A percentile compares a stretch with the other conserved stretches of the same genome.
These are phyloP conservation scores for Diaporthe vexans DNA, from an alignment of 2,329 filamentous ascomycete species.

Conservation along the genomic window DNA sequence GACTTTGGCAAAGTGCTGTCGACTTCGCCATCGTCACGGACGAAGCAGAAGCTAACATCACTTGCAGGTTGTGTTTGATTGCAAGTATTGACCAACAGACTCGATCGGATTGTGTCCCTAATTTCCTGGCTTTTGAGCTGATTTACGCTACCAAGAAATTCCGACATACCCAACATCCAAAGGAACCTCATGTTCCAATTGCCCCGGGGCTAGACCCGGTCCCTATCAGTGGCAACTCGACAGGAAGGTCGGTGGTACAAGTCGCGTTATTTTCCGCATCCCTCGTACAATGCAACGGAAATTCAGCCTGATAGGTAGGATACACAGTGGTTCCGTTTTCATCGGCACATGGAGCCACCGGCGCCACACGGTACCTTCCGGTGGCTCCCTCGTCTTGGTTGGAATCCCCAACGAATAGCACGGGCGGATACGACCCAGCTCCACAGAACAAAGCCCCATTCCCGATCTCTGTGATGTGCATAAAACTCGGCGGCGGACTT, in stretches of 20 bases:
- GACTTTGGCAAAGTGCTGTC: too few species aligned
- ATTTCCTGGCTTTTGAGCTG: too few species aligned
- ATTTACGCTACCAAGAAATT: too few species aligned
- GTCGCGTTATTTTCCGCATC: conserved; percentile 24
- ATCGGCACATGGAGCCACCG: not conserved
- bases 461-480: conserved; percentile 29
- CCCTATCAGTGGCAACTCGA: conserved; percentile 14
- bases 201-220: not conserved
- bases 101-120: too few species aligned
- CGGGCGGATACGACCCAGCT: conserved; percentile 23
- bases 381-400: conserved; percentile 12
- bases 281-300: conserved; percentile 21
- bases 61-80: too few species aligned
- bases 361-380: conserved; percentile 2
- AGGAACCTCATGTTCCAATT: not conserved
- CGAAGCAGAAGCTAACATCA: too few species aligned
- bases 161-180: not conserved
- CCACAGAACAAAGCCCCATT: conserved; percentile 33
- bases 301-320: conserved; percentile 3
- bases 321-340: not conserved
- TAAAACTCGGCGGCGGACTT: not conserved
- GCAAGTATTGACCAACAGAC: too few species aligned
- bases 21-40: too few species aligned
- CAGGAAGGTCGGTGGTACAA: conserved; percentile 18
- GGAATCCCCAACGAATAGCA: conserved; percentile 34